phyloP scores from a whole-genome alignment of 768 basidiomycete genomes.

The Galerina marginata region DNA sequence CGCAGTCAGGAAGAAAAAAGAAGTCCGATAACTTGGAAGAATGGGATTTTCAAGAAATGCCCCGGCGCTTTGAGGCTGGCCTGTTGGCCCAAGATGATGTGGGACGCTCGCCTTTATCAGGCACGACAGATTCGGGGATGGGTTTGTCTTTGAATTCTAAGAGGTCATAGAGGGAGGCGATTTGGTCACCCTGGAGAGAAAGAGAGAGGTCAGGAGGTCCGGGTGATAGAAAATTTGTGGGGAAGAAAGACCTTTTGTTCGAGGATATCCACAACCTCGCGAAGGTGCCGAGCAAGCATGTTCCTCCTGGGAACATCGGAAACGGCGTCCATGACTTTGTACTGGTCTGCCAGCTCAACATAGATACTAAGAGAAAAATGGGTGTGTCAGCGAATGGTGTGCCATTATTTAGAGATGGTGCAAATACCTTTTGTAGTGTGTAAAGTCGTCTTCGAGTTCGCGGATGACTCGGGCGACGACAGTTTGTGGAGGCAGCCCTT shows the following conservation, averaged over 20 bases:
- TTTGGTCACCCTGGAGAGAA: slow-evolving; percentile 80
- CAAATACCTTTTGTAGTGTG: slow-evolving; percentile 89
- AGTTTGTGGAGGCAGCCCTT: slow-evolving; percentile 82
- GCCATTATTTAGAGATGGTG: slow-evolving; percentile 1
- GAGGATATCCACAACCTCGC: slow-evolving; percentile 89
- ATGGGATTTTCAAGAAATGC: background rate
- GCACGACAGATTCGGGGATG: slow-evolving; percentile 28
- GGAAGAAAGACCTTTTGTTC: slow-evolving; percentile 78
- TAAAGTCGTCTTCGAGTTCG: slow-evolving; percentile 95
- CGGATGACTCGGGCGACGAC: slow-evolving; percentile 81
- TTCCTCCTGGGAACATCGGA: slow-evolving; percentile 83
- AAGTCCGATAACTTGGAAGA: background rate
- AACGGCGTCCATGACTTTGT: slow-evolving; percentile 86
- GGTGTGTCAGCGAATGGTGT: background rate
- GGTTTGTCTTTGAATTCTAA: slow-evolving; percentile 78
- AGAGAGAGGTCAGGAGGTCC: slow-evolving; percentile 3
- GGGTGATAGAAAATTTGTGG: background rate
- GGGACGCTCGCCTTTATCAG: slow-evolving; percentile 3
- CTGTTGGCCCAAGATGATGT: background rate
- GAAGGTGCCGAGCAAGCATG: slow-evolving; percentile 85
- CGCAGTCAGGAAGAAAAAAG: background rate
- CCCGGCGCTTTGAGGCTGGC: slow-evolving; percentile 2
- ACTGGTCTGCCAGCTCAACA: slow-evolving; percentile 89
- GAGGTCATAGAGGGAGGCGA: slow-evolving; percentile 88
- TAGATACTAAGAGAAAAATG: slow-evolving; percentile 68